Base-by-base conservation (phyloP, 768 basidiomycete genomes). In the Myochromella boudieri region DNA sequence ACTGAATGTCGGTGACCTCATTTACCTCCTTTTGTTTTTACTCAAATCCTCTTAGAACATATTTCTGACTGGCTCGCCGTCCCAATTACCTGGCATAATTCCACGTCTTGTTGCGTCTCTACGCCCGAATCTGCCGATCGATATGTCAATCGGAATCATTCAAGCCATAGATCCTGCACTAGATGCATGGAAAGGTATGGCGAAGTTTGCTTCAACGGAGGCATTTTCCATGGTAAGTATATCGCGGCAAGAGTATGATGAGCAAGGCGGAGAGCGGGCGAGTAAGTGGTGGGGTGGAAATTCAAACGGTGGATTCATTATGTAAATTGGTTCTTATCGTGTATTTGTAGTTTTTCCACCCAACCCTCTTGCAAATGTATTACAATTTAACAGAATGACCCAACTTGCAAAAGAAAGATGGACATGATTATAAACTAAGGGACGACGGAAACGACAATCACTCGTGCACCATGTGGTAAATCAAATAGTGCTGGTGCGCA, bases 181-280 rank as follows among this genome's bases (percentile, higher is more conserved):
- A 50, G 92, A 95, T 57, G 87, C 94, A 12, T 99, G 95, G 95
- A 75, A 78, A 32, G 97, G 97, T 6, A 95, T 99, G 92, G 89
- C 90, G 11, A 75, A 75, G 40, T 87, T 87, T 58, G 80, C 82
- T 29, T 64, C 62, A 52, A 79, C 78, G n/a, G 67, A 70, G 0
- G 80, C 75, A 48, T 85, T 87, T 56, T 38, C 55, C 36, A 62
- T 60, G 25, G 77, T 81, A 1, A 75, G 79, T 2, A 78, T 95
- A 29, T 90, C 85, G 12, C 76, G 72, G 56, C 81, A 77, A 4
- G 91, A 97, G 62, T 99, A 97, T 55, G 83, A 91, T 6, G 97
- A 99, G 63, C 79, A 82, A 67, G 95, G 97, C 0, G 82, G 81
- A 1, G 94, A 97, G 65, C 77, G 91, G 50, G 73, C 95, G 49